Conservation (phyloP, 805 yeast genomes). For the Ogataea siamensis region DNA sequence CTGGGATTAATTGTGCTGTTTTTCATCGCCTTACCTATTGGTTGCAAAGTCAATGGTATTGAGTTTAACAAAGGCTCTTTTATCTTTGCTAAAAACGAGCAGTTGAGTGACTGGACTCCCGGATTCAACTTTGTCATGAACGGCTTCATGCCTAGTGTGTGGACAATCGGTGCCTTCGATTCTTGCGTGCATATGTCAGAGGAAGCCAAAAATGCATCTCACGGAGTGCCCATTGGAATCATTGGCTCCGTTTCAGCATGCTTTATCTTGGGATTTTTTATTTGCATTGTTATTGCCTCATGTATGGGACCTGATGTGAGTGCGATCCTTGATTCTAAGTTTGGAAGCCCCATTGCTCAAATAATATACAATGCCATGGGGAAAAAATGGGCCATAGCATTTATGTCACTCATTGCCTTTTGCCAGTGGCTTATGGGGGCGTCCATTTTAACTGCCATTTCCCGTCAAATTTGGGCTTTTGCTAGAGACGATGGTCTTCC, state of each 20-base stretch:
- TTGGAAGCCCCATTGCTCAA: conserved; percentile 48
- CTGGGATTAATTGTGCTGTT: conserved; percentile 38
- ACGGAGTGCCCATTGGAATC: conserved; percentile 46
- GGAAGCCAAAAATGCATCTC: conserved; percentile 43
- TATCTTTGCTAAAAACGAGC: conserved; percentile 37
- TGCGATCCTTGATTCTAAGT: conserved; percentile 31
- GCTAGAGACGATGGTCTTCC: conserved; percentile 53
- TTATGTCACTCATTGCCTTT: conserved; percentile 45
- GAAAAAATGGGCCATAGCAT: conserved; percentile 47
- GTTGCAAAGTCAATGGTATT: conserved; percentile 30
- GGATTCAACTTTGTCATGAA: conserved; percentile 42
- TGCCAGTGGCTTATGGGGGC: conserved; percentile 50
- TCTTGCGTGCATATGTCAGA: conserved; percentile 52
- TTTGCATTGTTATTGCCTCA: conserved; percentile 38
- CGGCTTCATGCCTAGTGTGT: conserved; percentile 46
- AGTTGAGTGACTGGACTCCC: conserved; percentile 36
- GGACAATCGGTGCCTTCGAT: conserved; percentile 54
- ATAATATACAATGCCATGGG: conserved; percentile 47
- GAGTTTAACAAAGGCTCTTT: conserved; percentile 35
- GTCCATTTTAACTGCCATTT: conserved; percentile 45
- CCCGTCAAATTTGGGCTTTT: conserved; percentile 52
- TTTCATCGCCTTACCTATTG: conserved; percentile 47
- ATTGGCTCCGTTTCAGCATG: conserved; percentile 44
- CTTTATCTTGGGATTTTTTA: conserved; percentile 42
- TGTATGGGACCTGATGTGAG: conserved; percentile 35